These are phyloP conservation scores for Potentilla sterilis DNA, from an alignment of 306 rosid genomes.

Conservation along the genomic window DNA sequence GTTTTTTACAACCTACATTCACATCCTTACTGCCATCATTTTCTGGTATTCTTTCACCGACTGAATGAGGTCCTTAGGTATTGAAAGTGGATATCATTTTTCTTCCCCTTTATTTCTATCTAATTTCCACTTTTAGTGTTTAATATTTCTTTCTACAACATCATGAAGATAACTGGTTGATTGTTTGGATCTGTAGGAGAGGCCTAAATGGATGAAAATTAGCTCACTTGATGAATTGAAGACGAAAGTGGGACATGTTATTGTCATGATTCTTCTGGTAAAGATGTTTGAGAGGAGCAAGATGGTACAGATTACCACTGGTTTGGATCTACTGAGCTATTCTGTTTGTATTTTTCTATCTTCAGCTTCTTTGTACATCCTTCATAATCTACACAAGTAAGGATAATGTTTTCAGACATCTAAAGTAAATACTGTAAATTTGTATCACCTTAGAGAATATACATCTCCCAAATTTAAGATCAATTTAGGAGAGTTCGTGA, in stretches of 20 bases:
- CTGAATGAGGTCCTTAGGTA: neutral
- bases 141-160: neutral
- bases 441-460: neutral
- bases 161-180: neutral
- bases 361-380: conserved; percentile 92
- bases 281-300: conserved; percentile 99
- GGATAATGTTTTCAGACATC: conserved; percentile 30
- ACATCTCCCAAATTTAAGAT: neutral
- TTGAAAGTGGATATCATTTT: neutral
- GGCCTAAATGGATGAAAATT: conserved; percentile 92
- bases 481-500: neutral
- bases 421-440: conserved; percentile 3
- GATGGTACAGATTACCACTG: conserved; percentile 83
- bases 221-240: conserved; percentile 89
- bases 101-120: neutral
- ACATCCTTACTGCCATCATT: neutral
- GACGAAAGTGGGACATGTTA: conserved; percentile 93
- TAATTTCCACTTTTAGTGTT: neutral
- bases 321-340: conserved; percentile 75
- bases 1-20: neutral
- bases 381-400: conserved; percentile 75
- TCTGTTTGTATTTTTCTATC: conserved; percentile 87
- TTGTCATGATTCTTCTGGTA: conserved; percentile 93
- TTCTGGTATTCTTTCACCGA: neutral
- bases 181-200: conserved; percentile 52